Evolutionary conservation across 805 yeast genomes (phyloP), one percentile per base, ranked within the genome.

Genomic region (Metschnikowia borealis): DNA sequence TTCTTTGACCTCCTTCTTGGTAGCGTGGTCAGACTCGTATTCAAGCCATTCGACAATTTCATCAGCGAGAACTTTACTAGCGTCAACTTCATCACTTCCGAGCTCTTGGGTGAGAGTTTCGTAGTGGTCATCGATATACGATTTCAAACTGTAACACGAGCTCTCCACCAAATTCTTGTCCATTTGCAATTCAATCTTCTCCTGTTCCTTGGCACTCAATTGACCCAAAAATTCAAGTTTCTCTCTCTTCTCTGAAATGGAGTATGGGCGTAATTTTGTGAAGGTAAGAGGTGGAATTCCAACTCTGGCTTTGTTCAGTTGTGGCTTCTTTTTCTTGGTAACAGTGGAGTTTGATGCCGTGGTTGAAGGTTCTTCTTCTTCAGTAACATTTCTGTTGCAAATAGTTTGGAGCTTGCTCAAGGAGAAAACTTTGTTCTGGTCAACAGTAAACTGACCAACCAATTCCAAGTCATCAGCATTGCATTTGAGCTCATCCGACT

Each of bases 1-100:
- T 8, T 49, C 60, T 40, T 59, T 48, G 11, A 72, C 53, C 5
- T 65, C 69, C 3, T 62, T 61, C 18, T 62, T 14, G 3, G 65
- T 54, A 1, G 87, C 78, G 20, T 69, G 72, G 48, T 79, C 86
- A 35, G 88, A 76, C 15, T 82, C 89, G 58, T 79, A 81, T 45
- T 89, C 96, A 36, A 89, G 69, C 96, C 96, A 89, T 52, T 85
- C 92, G 42, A 87, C 68, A 23, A 73, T 67, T 10, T 80, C 82
- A 14, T 70, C 50, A 4, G 85, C 79, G 5, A 70, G 54, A 0
- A 47, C 34, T 29, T 57, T 51, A 48, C 54, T 23, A 31, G 64
- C 57, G 5, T 70, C 74, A 5, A 80, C 53, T 36, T 73, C 68
- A 0, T 64, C 58, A 5, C 65, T 60, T 7, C 81, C 80, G 0